Evolutionary conservation across 352 stramenopile genomes (phyloP).

Genomic region (Pythium phragmitis): DNA sequence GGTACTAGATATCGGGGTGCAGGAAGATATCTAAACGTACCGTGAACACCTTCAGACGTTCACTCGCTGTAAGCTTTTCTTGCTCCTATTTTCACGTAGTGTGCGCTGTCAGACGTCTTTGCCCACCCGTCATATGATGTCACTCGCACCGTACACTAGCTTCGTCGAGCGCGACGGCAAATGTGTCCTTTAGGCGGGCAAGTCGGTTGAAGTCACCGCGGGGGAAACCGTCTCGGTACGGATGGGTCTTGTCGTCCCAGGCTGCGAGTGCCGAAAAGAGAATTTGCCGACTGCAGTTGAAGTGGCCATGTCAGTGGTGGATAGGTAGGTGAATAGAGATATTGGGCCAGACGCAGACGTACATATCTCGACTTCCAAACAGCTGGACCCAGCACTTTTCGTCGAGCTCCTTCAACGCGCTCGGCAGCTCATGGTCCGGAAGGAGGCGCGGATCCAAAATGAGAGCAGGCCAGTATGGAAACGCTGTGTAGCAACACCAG

Average conservation of each 20-base stretch:
- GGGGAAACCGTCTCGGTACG: constrained; percentile 16
- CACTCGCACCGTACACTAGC: constrained; percentile 3
- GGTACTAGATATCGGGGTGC: background rate
- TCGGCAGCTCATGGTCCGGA: constrained; percentile 7
- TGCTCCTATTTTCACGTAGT: constrained; percentile 7
- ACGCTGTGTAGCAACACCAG: constrained; percentile 1
- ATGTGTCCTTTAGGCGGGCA: constrained; percentile 5
- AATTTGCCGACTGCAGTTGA: constrained; percentile 8
- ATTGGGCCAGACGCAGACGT: background rate
- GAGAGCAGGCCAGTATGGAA: constrained; percentile 20
- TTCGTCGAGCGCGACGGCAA: constrained; percentile 5
- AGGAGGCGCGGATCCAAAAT: constrained; percentile 20
- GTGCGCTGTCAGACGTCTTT: background rate
- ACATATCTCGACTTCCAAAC: constrained; percentile 22
- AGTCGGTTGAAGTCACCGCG: constrained; percentile 7
- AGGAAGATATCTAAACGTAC: background rate
- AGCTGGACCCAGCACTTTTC: constrained; percentile 20
- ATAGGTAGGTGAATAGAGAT: background rate
- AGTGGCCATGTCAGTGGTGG: background rate
- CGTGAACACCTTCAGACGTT: constrained; percentile 18
- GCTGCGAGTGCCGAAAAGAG: constrained; percentile 13
- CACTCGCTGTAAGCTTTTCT: constrained; percentile 8
- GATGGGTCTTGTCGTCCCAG: constrained; percentile 12
- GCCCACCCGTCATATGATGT: background rate
- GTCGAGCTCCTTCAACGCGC: constrained; percentile 18